A percentile compares a stretch with the other conserved stretches of the same genome.
phyloP scores from a whole-genome alignment of 2,329 filamentous ascomycete species.

The Aspergillaceae sp. region DNA sequence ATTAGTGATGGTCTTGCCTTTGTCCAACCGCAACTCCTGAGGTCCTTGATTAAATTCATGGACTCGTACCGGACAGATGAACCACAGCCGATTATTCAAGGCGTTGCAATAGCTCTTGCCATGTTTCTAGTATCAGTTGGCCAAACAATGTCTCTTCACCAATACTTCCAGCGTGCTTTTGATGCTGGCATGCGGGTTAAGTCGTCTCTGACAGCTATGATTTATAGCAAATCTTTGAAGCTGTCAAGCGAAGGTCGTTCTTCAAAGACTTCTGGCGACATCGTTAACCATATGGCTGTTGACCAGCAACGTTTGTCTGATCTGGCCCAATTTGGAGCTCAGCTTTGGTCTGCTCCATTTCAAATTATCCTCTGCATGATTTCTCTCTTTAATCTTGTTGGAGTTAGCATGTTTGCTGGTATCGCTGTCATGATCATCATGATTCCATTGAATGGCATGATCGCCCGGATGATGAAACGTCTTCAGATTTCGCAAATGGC shows the following conservation, averaged over 20 bases:
- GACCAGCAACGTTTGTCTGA: conserved; percentile 94
- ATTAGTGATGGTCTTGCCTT: conserved; percentile 80
- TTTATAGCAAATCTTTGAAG: conserved; percentile 83
- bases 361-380: conserved; percentile 94
- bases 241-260: conserved; percentile 89
- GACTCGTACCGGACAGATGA: conserved; percentile 58
- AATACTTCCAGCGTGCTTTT: conserved; percentile 94
- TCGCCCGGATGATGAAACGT: conserved; percentile 86
- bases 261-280: conserved; percentile 86
- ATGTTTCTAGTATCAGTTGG: conserved; percentile 85
- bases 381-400: conserved; percentile 90
- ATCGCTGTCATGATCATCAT: conserved; percentile 93
- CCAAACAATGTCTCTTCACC: conserved; percentile 86
- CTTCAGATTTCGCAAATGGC: conserved; percentile 97
- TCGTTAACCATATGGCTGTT: conserved; percentile 99
- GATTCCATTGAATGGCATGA: conserved; percentile 90
- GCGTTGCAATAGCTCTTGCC: conserved; percentile 74
- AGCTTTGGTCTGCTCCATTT: conserved; percentile 93
- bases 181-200: conserved; percentile 97
- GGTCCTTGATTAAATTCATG: conserved; percentile 75
- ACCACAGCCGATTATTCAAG: conserved; percentile 71
- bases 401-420: conserved; percentile 89
- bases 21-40: conserved; percentile 80
- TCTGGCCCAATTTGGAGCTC: conserved; percentile 87
- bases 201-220: conserved; percentile 76